Percentiles rank a stretch among this genome's conserved stretches.
phyloP scores from a whole-genome alignment of 164 flowering plant species.

The Cinnamomum chago region DNA sequence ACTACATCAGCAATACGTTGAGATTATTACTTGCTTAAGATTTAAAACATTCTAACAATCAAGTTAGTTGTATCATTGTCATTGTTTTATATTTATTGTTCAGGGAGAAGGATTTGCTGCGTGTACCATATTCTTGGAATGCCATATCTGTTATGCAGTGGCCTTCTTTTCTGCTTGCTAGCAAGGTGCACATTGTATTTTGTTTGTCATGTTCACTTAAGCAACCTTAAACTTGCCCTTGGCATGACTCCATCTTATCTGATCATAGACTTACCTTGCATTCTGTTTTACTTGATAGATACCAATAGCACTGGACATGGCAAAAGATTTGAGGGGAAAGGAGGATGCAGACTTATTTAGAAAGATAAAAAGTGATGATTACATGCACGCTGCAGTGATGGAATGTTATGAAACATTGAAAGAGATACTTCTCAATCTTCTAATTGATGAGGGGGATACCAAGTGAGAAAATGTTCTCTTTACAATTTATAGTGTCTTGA shows the following conservation, averaged over 20 bases:
- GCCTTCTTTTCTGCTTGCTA: constrained; percentile 97
- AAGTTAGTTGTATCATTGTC: constrained; percentile 1
- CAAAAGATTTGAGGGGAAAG: constrained; percentile 76
- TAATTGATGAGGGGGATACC: constrained; percentile 53
- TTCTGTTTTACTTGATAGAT: constrained; percentile 41
- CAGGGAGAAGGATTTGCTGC: constrained; percentile 84
- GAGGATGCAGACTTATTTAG: constrained; percentile 69
- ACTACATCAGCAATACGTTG: constrained; percentile 75
- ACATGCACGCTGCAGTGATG: constrained; percentile 83
- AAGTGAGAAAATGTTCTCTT: constrained; percentile 34
- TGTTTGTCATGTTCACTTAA: constrained; percentile 10
- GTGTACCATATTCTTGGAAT: constrained; percentile 69
- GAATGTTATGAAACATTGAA: constrained; percentile 87
- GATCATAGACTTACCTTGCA: neutral
- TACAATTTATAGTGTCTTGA: neutral
- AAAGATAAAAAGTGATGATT: constrained; percentile 64
- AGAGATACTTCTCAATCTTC: constrained; percentile 49
- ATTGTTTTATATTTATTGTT: constrained; percentile 9
- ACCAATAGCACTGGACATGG: constrained; percentile 98
- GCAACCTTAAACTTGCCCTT: too few relatives aligned
- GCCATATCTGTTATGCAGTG: constrained; percentile 77
- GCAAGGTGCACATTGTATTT: constrained; percentile 43
- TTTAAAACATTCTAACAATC: neutral
- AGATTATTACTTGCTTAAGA: constrained; percentile 12
- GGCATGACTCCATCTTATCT: neutral